These are phyloP conservation scores for Melanomma pulvis-pyrius DNA, from an alignment of 495 filamentous ascomycete genomes.

Conservation along the genomic window DNA sequence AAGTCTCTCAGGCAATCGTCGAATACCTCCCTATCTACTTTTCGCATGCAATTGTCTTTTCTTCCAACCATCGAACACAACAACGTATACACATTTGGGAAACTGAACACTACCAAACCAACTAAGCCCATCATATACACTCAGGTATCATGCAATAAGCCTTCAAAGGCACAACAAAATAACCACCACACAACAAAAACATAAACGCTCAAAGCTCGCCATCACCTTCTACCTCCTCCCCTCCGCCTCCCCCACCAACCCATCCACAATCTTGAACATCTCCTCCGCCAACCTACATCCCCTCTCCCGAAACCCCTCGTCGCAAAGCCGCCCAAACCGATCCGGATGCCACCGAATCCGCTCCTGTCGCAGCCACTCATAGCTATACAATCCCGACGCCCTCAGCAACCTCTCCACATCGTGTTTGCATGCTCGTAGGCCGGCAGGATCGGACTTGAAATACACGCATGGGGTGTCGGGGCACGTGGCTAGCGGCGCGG, in stretches of 20 bases:
- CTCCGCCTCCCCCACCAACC: slow-evolving; percentile 21
- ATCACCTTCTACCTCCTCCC: background rate
- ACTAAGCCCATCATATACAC: too few relatives aligned
- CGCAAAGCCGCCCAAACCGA: slow-evolving; percentile 34
- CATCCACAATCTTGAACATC: slow-evolving; percentile 34
- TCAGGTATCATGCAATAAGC: too few relatives aligned
- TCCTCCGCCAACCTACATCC: slow-evolving; percentile 33
- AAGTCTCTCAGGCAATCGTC: too few relatives aligned
- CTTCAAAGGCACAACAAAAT: too few relatives aligned
- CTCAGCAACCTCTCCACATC: slow-evolving; percentile 31
- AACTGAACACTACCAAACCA: too few relatives aligned
- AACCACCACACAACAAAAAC: too few relatives aligned
- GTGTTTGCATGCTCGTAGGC: slow-evolving; percentile 31
- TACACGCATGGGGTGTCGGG: slow-evolving; percentile 2
- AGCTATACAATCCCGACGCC: slow-evolving; percentile 28
- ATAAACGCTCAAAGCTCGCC: too few relatives aligned
- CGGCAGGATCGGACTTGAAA: slow-evolving; percentile 7
- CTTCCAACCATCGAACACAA: too few relatives aligned
- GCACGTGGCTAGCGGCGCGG: slow-evolving; percentile 14
- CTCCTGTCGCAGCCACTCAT: slow-evolving; percentile 34
- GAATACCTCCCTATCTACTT: too few relatives aligned
- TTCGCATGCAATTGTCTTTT: too few relatives aligned
- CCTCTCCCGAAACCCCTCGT: slow-evolving; percentile 22
- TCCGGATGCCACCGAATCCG: slow-evolving; percentile 37
- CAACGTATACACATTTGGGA: too few relatives aligned